phyloP scores from a whole-genome alignment of 768 basidiomycete species.

The Russula ochroleuca region DNA sequence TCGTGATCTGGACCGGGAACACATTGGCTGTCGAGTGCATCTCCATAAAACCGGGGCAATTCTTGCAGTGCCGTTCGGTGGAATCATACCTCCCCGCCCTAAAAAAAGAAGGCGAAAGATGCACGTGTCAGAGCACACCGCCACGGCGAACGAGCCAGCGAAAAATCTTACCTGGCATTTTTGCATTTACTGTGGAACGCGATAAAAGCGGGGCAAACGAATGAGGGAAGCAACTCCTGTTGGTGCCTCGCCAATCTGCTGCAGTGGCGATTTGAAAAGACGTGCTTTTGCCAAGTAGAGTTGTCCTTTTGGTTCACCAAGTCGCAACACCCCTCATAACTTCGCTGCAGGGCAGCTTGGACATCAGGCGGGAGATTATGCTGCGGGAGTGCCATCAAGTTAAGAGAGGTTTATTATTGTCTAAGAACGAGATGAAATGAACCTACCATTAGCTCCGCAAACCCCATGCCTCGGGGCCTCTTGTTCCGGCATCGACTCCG shows the following conservation, averaged over 20 bases:
- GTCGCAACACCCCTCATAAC: not conserved
- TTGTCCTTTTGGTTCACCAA: not conserved
- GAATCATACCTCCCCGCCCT: slow-evolving; percentile 19
- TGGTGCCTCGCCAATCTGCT: fast-evolving
- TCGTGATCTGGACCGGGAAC: too few species aligned
- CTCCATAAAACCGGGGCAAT: not conserved
- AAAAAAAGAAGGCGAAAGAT: not conserved
- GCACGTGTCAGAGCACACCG: not conserved
- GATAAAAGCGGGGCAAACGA: slow-evolving; percentile 7
- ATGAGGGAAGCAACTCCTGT: not conserved
- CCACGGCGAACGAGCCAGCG: too few species aligned
- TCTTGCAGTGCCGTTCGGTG: slow-evolving; percentile 1
- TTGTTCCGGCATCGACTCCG: not conserved
- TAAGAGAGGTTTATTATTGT: not conserved
- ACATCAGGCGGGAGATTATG: not conserved
- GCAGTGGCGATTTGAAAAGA: not conserved
- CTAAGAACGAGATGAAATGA: not conserved
- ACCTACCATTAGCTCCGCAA: slow-evolving; percentile 7
- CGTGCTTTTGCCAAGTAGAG: slow-evolving; percentile 6
- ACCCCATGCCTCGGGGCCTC: not conserved
- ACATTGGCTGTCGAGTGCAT: not conserved
- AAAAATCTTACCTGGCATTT: slow-evolving; percentile 3
- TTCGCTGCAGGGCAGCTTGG: not conserved
- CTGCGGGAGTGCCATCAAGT: not conserved
- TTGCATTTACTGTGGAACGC: not conserved